Evolutionary conservation across 1,284 basidiomycete species (phyloP), one percentile per base, ranked within the genome.

Genomic region (Microstroma glucosiphilum): DNA sequence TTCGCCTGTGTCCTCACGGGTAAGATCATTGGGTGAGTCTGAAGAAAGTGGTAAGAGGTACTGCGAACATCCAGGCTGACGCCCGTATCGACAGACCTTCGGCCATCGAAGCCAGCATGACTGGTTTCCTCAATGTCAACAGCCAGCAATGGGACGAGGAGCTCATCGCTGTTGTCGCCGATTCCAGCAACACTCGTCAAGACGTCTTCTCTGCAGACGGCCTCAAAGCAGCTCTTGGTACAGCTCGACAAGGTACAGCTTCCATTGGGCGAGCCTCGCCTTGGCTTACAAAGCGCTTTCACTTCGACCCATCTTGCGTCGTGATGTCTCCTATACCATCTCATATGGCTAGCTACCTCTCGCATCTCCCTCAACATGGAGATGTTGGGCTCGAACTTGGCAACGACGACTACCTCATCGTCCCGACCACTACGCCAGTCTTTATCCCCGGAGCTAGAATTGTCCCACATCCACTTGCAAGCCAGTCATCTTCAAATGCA

Each of bases 381-480:
- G 58, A 59, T 17, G 41, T 54, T 13, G 58, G 58, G 15, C 15
- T 59, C 11, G 4, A 59, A 4, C 40, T 59, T n/a, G 25, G 58
- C 46, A 23, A 21, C 9, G n/a, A 26, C 21, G 58, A 59, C 25
- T 11, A 15, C 26, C 9, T 46, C 46, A 23, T 59, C 13, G 23
- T 57, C 15, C 59, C 59, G 23, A 17, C 42, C 21, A 26, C 7
- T 11, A 12, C 23, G 12, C 37, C 23, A 3, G 42, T 21, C 21
- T 15, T 25, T 13, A 40, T 15, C 37, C 23, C 17, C 17, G 60
- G 30, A 13, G 55, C 21, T 21, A 25, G 13, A 15, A 21, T 13
- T 13, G 7, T 54, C 7, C 51, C n/a, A 6, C 19, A 54, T 54
- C 51, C 51, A 13, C 13, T 26, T 2, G 51, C 51, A 54, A 37